Evolutionary conservation across 306 rosid genomes (phyloP).

Genomic region (Cotoneaster glaucophyllus): DNA sequence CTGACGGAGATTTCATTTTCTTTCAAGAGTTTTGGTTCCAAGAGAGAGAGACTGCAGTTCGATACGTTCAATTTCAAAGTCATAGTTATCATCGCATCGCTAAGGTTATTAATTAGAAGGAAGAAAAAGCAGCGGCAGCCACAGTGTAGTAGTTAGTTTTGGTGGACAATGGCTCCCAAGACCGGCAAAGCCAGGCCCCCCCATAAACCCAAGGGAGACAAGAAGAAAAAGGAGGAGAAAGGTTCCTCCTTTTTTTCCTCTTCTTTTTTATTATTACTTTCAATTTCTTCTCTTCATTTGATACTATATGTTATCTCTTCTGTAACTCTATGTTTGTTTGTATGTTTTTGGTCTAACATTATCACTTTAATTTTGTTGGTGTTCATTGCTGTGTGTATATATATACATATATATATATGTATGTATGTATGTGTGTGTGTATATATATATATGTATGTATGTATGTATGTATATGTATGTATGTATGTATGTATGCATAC

Average conservation of each 20-base stretch:
- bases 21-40: neutral
- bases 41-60: constrained; percentile 2
- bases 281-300: neutral
- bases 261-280: neutral
- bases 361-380: neutral
- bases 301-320: neutral
- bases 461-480: no score
- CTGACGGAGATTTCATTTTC: no score
- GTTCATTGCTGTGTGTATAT: neutral
- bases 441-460: no score
- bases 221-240: constrained; percentile 95
- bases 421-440: no score
- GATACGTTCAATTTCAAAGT: constrained; percentile 22
- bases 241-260: constrained; percentile 22
- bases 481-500: no score
- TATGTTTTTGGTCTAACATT: neutral
- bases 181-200: constrained; percentile 73
- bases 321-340: neutral
- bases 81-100: constrained; percentile 34
- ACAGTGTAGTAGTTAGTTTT: neutral
- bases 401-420: no score
- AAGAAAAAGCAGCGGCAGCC: no score
- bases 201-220: constrained; percentile 80
- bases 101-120: no score
- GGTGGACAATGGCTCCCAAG: constrained; percentile 80